Percentiles rank a stretch among this genome's conserved stretches.
These are phyloP conservation scores for Mucor saturninus DNA, from an alignment of 371 early-diverging fungal genomes.

Conservation along the genomic window DNA sequence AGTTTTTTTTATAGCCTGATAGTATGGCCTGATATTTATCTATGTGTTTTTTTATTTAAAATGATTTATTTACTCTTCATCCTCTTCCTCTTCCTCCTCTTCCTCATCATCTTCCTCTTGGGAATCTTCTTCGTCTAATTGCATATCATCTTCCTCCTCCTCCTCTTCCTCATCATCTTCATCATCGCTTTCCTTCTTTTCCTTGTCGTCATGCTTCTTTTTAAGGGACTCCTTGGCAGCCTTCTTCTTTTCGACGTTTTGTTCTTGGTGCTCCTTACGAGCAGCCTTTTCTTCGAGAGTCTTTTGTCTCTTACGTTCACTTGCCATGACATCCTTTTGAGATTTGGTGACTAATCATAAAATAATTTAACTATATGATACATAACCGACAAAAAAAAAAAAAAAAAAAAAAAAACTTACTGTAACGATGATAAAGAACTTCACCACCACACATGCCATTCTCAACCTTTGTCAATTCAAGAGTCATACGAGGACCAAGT, in stretches of 20 bases:
- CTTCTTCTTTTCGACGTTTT: conserved; percentile 82
- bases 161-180: conserved; percentile 51
- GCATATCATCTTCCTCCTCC: conserved; percentile 45
- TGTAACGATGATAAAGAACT: conserved; percentile 82
- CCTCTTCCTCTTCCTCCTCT: conserved; percentile 9
- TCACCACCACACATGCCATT: conserved; percentile 93
- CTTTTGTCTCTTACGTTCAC: conserved; percentile 59
- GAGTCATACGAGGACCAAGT: conserved; percentile 91
- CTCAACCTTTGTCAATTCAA: conserved; percentile 90
- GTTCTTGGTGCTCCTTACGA: conserved; percentile 80
- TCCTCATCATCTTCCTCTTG: conserved; percentile 49
- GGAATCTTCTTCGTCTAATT: conserved; percentile 40
- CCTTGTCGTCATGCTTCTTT: conserved; percentile 51
- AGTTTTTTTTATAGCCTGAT: too few relatives aligned
- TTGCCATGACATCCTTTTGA: conserved; percentile 68
- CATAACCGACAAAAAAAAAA: conserved; percentile 12
- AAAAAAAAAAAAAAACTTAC: conserved; percentile 41
- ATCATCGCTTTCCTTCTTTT: conserved; percentile 39
- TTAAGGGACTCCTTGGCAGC: conserved; percentile 58
- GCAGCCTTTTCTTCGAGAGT: conserved; percentile 65
- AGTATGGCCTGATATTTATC: background rate
- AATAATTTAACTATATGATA: too few relatives aligned
- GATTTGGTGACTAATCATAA: conserved; percentile 67
- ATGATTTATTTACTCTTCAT: conserved; percentile 14
- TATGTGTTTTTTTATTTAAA: conserved; percentile 8